Percentiles rank a stretch among this genome's conserved stretches.
phyloP scores from a whole-genome alignment of 345 rosid species.

The Syzygium oleosum region DNA sequence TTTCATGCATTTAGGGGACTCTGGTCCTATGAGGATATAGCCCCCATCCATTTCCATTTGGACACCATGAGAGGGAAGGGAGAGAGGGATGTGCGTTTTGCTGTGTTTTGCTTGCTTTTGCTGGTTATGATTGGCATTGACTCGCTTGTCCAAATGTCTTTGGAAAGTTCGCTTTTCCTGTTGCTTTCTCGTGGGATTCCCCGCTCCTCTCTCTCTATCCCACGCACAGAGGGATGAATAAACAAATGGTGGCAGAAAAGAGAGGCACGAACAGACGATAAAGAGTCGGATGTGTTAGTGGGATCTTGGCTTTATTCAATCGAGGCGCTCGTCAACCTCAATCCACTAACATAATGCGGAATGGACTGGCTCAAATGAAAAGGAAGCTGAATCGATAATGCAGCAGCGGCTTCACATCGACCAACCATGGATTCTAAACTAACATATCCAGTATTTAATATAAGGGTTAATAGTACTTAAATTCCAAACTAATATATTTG shows the following conservation, averaged over 20 bases:
- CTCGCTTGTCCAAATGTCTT: constrained; percentile 43
- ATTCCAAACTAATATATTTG: too few relatives aligned
- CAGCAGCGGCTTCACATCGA: not conserved
- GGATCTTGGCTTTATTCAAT: not conserved
- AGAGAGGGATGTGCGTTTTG: constrained; percentile 4
- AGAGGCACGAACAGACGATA: not conserved
- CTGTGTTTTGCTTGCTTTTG: constrained; percentile 8
- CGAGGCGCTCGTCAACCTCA: not conserved
- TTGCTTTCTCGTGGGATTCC: not conserved
- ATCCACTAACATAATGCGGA: not conserved
- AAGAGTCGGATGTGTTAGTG: not conserved
- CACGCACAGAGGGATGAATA: not conserved
- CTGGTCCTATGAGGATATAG: not conserved
- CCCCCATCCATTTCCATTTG: not conserved
- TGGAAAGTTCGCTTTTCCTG: constrained; percentile 34
- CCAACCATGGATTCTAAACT: not conserved
- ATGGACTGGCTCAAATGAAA: not conserved
- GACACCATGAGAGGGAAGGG: not conserved
- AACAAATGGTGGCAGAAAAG: not conserved
- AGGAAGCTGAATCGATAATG: not conserved
- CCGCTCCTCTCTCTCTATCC: not conserved
- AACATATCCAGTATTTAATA: not conserved
- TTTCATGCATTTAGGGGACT: not conserved
- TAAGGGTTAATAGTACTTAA: too few relatives aligned
- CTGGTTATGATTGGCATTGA: constrained; percentile 56